Evolutionary conservation across 495 filamentous ascomycete genomes (phyloP).

Genomic region (Penicillium ochrochloron): DNA sequence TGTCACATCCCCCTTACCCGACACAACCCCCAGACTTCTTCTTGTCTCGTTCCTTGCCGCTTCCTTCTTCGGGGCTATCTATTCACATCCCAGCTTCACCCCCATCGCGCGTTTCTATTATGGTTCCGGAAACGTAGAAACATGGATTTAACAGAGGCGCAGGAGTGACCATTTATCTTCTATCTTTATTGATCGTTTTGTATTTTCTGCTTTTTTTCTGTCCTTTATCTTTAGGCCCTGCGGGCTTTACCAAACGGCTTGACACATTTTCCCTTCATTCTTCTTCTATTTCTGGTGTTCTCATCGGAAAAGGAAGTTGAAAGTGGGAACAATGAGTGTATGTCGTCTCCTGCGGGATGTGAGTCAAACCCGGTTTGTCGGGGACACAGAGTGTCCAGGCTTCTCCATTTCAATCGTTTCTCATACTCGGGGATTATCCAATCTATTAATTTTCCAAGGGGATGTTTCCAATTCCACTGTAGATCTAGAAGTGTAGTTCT

Average conservation of each 20-base stretch:
- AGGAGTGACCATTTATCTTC: constrained; percentile 18
- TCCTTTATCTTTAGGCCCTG: constrained; percentile 11
- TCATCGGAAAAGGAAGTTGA: neutral
- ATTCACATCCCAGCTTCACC: neutral
- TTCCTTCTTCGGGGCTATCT: constrained; percentile 12
- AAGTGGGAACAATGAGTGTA: neutral
- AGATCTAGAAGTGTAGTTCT: neutral
- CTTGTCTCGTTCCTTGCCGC: constrained; percentile 15
- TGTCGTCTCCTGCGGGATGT: neutral
- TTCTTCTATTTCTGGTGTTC: neutral
- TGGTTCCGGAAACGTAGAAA: constrained; percentile 35
- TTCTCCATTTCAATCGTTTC: constrained; percentile 8
- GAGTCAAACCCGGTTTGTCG: constrained; percentile 1
- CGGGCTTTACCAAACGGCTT: constrained; percentile 5
- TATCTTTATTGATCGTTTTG: constrained; percentile 21
- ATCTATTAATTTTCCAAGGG: constrained; percentile 13
- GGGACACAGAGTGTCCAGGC: constrained; percentile 6
- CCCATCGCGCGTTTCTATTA: constrained; percentile 21
- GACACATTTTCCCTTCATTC: constrained; percentile 1
- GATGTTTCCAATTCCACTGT: neutral
- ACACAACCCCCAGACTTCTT: neutral
- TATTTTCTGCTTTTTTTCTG: constrained; percentile 5
- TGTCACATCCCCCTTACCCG: constrained; percentile 2
- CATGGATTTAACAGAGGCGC: constrained; percentile 37
- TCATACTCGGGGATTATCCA: constrained; percentile 5